Evolutionary conservation across 2,329 filamentous ascomycete genomes (phyloP).

Genomic region (Achaetomium macrosporum): DNA sequence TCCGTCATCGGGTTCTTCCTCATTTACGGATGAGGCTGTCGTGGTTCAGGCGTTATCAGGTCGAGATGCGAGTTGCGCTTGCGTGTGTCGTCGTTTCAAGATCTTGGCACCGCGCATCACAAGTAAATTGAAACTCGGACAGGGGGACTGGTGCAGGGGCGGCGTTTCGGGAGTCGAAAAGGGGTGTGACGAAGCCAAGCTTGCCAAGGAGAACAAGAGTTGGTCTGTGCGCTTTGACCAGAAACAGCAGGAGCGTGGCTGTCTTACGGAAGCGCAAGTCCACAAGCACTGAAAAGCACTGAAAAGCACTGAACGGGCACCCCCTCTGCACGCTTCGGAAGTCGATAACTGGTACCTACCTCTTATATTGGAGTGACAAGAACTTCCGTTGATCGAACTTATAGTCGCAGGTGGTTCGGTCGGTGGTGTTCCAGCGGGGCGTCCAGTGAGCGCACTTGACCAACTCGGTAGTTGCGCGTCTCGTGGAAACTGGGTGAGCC

Average conservation of each 20-base stretch:
- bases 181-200: no score
- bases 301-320: no score
- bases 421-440: background rate
- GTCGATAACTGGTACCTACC: no score
- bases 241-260: no score
- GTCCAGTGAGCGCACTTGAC: background rate
- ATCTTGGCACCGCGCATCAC: background rate
- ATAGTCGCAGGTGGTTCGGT: background rate
- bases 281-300: no score
- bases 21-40: slow-evolving; percentile 3
- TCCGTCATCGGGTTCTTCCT: background rate
- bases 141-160: background rate
- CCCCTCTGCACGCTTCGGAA: no score
- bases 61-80: background rate
- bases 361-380: no score
- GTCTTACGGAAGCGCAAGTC: no score
- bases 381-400: no score
- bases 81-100: background rate
- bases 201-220: no score
- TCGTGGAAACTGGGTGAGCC: background rate
- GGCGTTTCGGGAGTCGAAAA: background rate
- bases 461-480: background rate
- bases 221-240: no score
- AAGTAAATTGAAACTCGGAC: background rate
- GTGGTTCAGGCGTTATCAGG: background rate